Conservation (phyloP, 768 basidiomycete species). For the Paxillus ammoniavirescens region DNA sequence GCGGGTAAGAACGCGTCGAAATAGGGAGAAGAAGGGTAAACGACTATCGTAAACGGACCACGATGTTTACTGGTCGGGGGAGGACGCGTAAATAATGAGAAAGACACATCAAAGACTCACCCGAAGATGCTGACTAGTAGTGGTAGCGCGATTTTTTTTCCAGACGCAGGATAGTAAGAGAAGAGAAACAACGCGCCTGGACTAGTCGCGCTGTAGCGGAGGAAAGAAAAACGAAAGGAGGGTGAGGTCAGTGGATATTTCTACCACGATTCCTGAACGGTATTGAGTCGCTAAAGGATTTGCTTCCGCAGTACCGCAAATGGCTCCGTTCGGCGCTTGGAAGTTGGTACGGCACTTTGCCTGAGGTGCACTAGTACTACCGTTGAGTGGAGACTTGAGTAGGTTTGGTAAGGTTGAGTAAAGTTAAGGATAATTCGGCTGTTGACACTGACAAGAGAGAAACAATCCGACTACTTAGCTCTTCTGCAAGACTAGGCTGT, state of each 20-base stretch:
- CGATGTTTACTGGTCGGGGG: slow-evolving; percentile 26
- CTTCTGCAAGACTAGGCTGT: no score
- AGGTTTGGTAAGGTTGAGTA: slow-evolving; percentile 16
- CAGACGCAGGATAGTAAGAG: slow-evolving; percentile 21
- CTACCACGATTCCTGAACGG: slow-evolving; percentile 34
- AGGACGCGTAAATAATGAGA: slow-evolving; percentile 29
- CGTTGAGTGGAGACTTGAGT: slow-evolving; percentile 21
- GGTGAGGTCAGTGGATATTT: slow-evolving; percentile 30
- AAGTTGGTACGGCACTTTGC: slow-evolving; percentile 26
- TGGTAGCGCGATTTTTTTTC: slow-evolving; percentile 16
- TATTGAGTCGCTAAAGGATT: slow-evolving; percentile 36
- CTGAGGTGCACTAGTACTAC: slow-evolving; percentile 11
- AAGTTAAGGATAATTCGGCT: slow-evolving; percentile 11
- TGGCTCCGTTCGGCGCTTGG: slow-evolving; percentile 24
- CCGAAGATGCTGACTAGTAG: slow-evolving; percentile 20
- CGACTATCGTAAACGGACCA: slow-evolving; percentile 31
- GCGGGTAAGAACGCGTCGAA: slow-evolving; percentile 30
- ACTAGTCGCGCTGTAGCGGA: slow-evolving; percentile 25
- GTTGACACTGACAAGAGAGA: slow-evolving; percentile 2
- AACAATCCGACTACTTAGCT: no score
- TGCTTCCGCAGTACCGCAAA: slow-evolving; percentile 34
- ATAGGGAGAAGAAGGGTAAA: slow-evolving; percentile 10
- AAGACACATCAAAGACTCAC: slow-evolving; percentile 23
- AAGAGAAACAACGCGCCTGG: slow-evolving; percentile 21
- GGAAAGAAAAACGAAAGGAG: slow-evolving; percentile 31